phyloP scores from a whole-genome alignment of 2,329 filamentous ascomycete genomes.

The Alternaria atra region DNA sequence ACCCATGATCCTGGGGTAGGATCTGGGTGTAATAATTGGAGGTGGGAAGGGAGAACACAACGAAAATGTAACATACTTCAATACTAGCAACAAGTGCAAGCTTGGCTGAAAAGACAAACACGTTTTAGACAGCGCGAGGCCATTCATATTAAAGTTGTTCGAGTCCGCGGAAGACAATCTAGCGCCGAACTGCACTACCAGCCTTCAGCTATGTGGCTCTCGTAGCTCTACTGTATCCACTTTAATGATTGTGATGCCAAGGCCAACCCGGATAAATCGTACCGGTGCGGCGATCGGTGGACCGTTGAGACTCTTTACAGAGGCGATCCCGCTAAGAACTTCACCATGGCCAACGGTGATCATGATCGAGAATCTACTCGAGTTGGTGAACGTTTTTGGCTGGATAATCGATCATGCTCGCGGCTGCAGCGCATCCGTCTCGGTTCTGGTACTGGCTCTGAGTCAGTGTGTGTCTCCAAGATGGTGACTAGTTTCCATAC shows the following conservation, averaged over 20 bases:
- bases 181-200: conserved; percentile 15
- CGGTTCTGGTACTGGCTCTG: conserved; percentile 6
- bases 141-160: conserved; percentile 13
- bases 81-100: neutral
- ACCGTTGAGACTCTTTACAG: conserved; percentile 15
- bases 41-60: neutral
- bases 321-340: conserved; percentile 10
- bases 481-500: neutral
- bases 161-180: conserved; percentile 14
- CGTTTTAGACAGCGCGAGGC: conserved; percentile 5
- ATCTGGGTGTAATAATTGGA: neutral
- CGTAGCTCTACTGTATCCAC: conserved; percentile 21
- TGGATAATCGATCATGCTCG: neutral
- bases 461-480: conserved; percentile 4
- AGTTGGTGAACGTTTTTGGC: neutral
- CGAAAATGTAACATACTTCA: conserved; percentile 7
- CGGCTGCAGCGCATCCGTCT: conserved; percentile 18
- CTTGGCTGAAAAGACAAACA: neutral
- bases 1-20: neutral
- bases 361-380: neutral
- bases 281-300: conserved; percentile 29
- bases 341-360: neutral
- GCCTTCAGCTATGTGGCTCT: conserved; percentile 17
- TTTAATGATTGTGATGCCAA: conserved; percentile 30
- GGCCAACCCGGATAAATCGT: conserved; percentile 20